Evolutionary conservation across 2,329 filamentous ascomycete species (phyloP), one percentile per base, ranked within the genome.

Genomic region (Cercospora sojina): DNA sequence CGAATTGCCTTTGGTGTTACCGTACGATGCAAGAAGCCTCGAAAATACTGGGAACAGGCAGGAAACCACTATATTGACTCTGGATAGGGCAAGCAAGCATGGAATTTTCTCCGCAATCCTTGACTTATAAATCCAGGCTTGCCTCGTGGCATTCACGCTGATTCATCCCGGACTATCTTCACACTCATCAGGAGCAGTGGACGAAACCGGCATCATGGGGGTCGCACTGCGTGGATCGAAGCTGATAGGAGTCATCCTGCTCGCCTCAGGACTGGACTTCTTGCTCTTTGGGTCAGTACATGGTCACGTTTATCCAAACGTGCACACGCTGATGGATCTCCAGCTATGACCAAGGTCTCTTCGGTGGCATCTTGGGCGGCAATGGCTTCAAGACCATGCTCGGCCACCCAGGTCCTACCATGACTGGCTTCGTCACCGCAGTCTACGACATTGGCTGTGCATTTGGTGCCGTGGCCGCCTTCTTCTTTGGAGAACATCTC

Each of bases 291-390:
- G 73, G 59, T 69, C 57, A 13, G 66, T n/a, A 27, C 43, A 53
- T 13, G 16, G 18, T 29, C 13, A 16, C 23, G 32, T 13, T n/a
- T 0, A 23, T 16, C 6, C 20, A 12, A 4, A 18, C 7, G 8
- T 10, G 59, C 59, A 16, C 25, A 56, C 38, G 27, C 53, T 60
- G 49, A 59, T 23, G 13, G 3, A 12, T 2, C 16, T 5, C 13
- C 13, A 65, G 59, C 61, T 72, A 73, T 65, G 72, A 74, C 47
- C 73, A 75, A 67, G 74, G 74, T 18, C 69, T 76, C 12, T 74
- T 76, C 58, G 74, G 72, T 16, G 74, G 74, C 5, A 74, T 75
- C 56, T 64, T 76, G 23, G 70, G 72, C n/a, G 74, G 74, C 51
- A 41, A 68, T 27, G 62, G 73, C 35, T 76, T 76, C 67, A 70